A percentile compares a stretch with the other conserved stretches of the same genome.
These are phyloP conservation scores for Arabis hirsuta DNA, from an alignment of 345 rosid genomes.

Conservation along the genomic window DNA sequence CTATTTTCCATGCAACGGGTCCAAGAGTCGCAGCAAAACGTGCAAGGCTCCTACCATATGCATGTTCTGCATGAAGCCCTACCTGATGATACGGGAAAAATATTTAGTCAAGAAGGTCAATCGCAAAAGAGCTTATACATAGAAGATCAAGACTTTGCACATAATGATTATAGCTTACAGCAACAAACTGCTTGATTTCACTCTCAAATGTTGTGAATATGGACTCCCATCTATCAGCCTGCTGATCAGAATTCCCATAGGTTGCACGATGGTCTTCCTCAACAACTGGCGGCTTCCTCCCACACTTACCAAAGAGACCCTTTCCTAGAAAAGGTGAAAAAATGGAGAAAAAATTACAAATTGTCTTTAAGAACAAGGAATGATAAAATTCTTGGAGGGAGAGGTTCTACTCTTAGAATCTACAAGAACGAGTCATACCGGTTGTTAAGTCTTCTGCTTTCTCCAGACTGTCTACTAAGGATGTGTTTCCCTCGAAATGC, in stretches of 20 bases:
- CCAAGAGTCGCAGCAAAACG: slow-evolving; percentile 87
- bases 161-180: slow-evolving; percentile 57
- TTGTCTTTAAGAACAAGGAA: not conserved
- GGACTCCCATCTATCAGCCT: slow-evolving; percentile 55
- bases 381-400: slow-evolving; percentile 10
- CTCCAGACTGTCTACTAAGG: slow-evolving; percentile 58
- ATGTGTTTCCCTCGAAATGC: slow-evolving; percentile 52
- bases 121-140: slow-evolving; percentile 11
- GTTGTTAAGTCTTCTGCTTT: slow-evolving; percentile 73
- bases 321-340: slow-evolving; percentile 52
- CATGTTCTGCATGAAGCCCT: slow-evolving; percentile 85
- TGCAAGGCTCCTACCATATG: slow-evolving; percentile 84
- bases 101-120: slow-evolving; percentile 29
- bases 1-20: slow-evolving; percentile 83
- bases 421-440: slow-evolving; percentile 49
- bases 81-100: slow-evolving; percentile 54
- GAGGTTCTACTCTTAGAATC: not conserved
- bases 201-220: slow-evolving; percentile 81
- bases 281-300: slow-evolving; percentile 51
- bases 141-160: slow-evolving; percentile 9
- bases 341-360: not conserved
- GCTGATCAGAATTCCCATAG: slow-evolving; percentile 57
- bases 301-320: slow-evolving; percentile 57
- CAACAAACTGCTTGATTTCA: slow-evolving; percentile 79
- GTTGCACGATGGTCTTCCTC: slow-evolving; percentile 77